A percentile compares a stretch with the other conserved stretches of the same genome.
Conservation (phyloP, 352 stramenopile genomes). For the Globisporangium polare region DNA sequence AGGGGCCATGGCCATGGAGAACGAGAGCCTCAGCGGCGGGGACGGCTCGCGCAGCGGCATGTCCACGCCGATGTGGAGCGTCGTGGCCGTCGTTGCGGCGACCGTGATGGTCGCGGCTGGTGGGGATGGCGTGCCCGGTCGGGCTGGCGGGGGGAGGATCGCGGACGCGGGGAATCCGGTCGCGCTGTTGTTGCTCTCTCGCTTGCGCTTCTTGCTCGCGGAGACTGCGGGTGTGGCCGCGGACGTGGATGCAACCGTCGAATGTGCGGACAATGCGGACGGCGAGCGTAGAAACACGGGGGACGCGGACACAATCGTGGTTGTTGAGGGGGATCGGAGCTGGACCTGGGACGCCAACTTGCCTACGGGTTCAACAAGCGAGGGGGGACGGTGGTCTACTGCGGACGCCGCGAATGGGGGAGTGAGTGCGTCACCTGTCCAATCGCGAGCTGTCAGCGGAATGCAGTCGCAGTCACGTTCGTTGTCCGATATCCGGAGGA, state of each 20-base stretch:
- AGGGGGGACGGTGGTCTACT: neutral
- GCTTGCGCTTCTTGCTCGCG: constrained; percentile 17
- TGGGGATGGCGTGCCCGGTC: neutral
- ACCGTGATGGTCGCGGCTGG: neutral
- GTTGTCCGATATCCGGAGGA: neutral
- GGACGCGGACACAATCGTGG: neutral
- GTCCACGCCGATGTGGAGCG: constrained; percentile 17
- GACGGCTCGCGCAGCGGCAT: constrained; percentile 18
- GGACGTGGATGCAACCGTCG: neutral
- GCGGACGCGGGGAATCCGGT: neutral
- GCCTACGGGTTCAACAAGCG: constrained; percentile 1
- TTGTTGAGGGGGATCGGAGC: constrained; percentile 1
- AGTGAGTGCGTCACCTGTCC: constrained; percentile 11
- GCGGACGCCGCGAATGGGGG: constrained; percentile 16
- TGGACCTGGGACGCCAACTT: constrained; percentile 10
- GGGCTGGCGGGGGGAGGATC: neutral
- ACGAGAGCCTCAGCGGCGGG: constrained; percentile 11
- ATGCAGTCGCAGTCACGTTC: neutral
- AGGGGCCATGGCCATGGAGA: constrained; percentile 2
- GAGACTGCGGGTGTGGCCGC: neutral
- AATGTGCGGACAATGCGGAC: neutral
- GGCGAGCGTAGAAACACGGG: constrained; percentile 2
- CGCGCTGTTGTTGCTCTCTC: constrained; percentile 2
- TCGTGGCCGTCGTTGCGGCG: neutral
- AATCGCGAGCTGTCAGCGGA: neutral